These are phyloP conservation scores for Debaryomyces robertsiae DNA, from an alignment of 1,139 yeast genomes.

Conservation along the genomic window DNA sequence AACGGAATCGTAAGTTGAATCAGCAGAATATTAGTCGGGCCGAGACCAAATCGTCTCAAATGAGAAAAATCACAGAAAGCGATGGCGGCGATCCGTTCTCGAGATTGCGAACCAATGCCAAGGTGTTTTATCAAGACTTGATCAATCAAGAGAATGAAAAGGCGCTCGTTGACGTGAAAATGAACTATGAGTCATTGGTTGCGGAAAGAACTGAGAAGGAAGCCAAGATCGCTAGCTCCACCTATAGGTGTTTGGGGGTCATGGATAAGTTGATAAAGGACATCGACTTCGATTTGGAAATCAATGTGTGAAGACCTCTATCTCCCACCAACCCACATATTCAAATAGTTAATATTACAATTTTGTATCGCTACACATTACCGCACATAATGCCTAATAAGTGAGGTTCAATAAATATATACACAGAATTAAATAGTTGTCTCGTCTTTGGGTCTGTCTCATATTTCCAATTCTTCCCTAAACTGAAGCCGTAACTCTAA, in stretches of 20 bases:
- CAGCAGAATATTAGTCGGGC: slow-evolving; percentile 78
- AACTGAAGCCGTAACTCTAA: slow-evolving; percentile 40
- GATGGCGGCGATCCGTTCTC: slow-evolving; percentile 83
- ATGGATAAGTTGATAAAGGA: slow-evolving; percentile 44
- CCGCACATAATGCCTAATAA: background rate
- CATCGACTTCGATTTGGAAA: slow-evolving; percentile 38
- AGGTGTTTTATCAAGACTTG: slow-evolving; percentile 69
- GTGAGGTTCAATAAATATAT: too few species aligned
- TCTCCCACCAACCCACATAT: too few species aligned
- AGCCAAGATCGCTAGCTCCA: slow-evolving; percentile 42
- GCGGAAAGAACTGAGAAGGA: slow-evolving; percentile 43
- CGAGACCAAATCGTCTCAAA: slow-evolving; percentile 64
- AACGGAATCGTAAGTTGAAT: slow-evolving; percentile 81
- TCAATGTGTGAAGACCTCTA: slow-evolving; percentile 14
- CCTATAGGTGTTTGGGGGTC: slow-evolving; percentile 47
- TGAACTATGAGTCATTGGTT: slow-evolving; percentile 36
- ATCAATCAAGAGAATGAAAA: slow-evolving; percentile 47
- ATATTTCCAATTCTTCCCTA: slow-evolving; percentile 6
- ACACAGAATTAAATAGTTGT: slow-evolving; percentile 3
- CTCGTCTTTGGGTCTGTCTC: background rate
- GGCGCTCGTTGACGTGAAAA: slow-evolving; percentile 44
- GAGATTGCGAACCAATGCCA: slow-evolving; percentile 82
- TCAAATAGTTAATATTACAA: too few species aligned
- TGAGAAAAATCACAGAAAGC: slow-evolving; percentile 49
- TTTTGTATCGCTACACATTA: slow-evolving; percentile 2